phyloP scores from a whole-genome alignment of 2,329 filamentous ascomycete genomes.

The Colletotrichum australisinense region DNA sequence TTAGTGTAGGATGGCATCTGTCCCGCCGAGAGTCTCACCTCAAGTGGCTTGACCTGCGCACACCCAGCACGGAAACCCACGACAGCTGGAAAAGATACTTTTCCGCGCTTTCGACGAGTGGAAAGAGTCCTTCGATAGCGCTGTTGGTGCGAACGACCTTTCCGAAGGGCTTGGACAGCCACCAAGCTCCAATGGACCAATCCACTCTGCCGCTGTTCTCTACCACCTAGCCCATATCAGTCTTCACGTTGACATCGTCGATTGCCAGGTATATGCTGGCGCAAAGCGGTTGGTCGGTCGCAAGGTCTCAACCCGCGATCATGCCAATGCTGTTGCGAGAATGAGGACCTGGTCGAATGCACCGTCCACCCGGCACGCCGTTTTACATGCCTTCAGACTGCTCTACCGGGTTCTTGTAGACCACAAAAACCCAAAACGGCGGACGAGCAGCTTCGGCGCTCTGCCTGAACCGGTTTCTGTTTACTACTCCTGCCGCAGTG shows the following conservation, averaged over 20 bases:
- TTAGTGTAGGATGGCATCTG: conserved; percentile 95
- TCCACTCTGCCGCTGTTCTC: conserved; percentile 82
- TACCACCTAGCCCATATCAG: conserved; percentile 92
- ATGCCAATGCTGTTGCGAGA: conserved; percentile 76
- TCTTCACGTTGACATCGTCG: conserved; percentile 87
- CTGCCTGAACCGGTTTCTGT: conserved; percentile 48
- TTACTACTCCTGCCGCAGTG: conserved; percentile 79
- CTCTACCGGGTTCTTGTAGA: conserved; percentile 78
- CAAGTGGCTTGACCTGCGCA: conserved; percentile 79
- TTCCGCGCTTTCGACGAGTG: conserved; percentile 87
- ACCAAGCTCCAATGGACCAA: conserved; percentile 69
- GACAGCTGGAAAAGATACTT: conserved; percentile 85
- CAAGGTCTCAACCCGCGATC: conserved; percentile 81
- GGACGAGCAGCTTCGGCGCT: conserved; percentile 34
- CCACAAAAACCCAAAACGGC: conserved; percentile 52
- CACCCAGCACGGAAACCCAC: conserved; percentile 67
- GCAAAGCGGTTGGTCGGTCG: conserved; percentile 82
- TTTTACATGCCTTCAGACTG: conserved; percentile 86
- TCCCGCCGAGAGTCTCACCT: conserved; percentile 88
- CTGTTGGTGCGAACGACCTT: conserved; percentile 57
- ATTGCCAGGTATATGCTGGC: conserved; percentile 90
- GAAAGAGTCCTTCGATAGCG: conserved; percentile 85
- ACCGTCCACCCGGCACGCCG: conserved; percentile 81
- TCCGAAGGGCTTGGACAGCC: conserved; percentile 57
- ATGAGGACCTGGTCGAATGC: conserved; percentile 85